Percentiles rank a stretch among this genome's conserved stretches.
Evolutionary conservation across 2,329 filamentous ascomycete species (phyloP).

Genomic region (Colletotrichum sojae): DNA sequence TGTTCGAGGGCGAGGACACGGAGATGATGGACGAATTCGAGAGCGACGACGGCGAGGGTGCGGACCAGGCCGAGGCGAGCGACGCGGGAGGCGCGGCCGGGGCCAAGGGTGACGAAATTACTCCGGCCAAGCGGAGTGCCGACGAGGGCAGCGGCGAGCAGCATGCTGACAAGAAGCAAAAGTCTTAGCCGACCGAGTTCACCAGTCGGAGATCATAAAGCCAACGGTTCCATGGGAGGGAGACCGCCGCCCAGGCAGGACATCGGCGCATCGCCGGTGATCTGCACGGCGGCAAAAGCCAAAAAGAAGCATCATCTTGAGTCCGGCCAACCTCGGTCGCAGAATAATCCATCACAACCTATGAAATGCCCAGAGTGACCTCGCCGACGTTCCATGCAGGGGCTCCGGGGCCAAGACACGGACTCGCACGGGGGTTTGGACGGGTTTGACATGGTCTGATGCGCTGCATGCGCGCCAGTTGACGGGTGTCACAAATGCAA

Average conservation of each 20-base stretch:
- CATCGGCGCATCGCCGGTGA: neutral
- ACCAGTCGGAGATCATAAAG: neutral
- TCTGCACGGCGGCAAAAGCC: neutral
- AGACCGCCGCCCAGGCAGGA: neutral
- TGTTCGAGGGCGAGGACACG: conserved; percentile 58
- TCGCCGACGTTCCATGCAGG: neutral
- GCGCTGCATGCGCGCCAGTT: conserved; percentile 12
- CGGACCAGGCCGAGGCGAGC: conserved; percentile 46
- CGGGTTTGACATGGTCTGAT: neutral
- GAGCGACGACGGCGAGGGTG: conserved; percentile 51
- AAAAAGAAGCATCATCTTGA: neutral
- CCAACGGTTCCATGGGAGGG: neutral
- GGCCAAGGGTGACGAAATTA: conserved; percentile 33
- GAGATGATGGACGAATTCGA: conserved; percentile 58
- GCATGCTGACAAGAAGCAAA: conserved; percentile 38
- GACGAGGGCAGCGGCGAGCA: conserved; percentile 41
- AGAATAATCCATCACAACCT: neutral
- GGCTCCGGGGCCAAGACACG: neutral
- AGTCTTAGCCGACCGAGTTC: conserved; percentile 7
- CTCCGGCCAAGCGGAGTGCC: conserved; percentile 37
- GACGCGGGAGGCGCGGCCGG: conserved; percentile 39
- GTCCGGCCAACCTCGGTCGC: neutral
- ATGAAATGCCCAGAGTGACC: conserved; percentile 3
- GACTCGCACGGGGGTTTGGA: neutral
- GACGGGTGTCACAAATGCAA: neutral